Evolutionary conservation across 176 grass and related monocot genomes (phyloP), one percentile per base, ranked within the genome.

Genomic region (Ensete glaucum): DNA sequence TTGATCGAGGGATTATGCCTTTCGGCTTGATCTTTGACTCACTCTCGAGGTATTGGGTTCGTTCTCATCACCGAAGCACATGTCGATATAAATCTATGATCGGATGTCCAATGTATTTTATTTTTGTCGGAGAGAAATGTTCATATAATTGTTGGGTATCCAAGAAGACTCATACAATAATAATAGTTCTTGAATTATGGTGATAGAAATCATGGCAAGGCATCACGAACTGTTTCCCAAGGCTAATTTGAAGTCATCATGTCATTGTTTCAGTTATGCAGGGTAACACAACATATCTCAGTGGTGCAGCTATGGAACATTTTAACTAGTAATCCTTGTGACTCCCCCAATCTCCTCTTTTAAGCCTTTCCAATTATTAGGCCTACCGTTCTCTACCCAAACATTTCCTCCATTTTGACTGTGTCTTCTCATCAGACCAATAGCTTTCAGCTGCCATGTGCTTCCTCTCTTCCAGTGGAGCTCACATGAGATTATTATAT

Each of bases 401-500:
- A 71, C 51, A 78, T 16, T 58, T 74, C 24, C 67, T 34, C 29
- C 49, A 43, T 54, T 58, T 13, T 75, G 20, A 63, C 77, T 52
- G 26, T 64, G 9, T 74, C 52, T 24, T 9, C 52, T 24, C 51
- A 22, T 54, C 55, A 14, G 52, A 73, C 11, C 71, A 53, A 9
- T 15, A 54, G 1, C 62, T 68, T 78, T 62, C 76, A 73, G 74
- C 55, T 76, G 53, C 25, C 86, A 81, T 88, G 75, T 81, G 63
- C 82, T 74, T 79, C 17, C 49, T 73, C 50, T 11, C 26, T 34
- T 34, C 8, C 64, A 70, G 76, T 85, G 83, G 80, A 80, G 76
- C 71, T 85, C 79, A 85, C 79, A 79, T 82, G 82, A 80, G 66
- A 85, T 64, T 73, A 73, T 75, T 43, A 43, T 43, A 43, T 29